Percentiles rank a stretch among this genome's conserved stretches.
These are phyloP conservation scores for Arthrobotrys entomopaga DNA, from an alignment of 2,329 filamentous ascomycete genomes.

Conservation along the genomic window DNA sequence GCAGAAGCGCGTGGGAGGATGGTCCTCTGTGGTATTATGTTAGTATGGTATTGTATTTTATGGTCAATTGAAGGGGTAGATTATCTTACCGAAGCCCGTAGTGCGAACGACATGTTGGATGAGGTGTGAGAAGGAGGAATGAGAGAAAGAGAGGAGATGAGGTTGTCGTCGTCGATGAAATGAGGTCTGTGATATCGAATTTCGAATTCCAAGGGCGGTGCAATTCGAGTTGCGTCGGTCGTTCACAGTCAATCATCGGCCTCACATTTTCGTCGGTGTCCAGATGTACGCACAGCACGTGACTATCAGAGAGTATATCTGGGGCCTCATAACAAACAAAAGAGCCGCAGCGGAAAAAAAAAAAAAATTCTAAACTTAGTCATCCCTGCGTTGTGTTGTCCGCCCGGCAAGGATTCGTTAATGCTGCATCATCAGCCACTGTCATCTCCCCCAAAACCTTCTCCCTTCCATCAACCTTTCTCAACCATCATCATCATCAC, in stretches of 20 bases:
- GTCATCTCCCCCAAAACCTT: conserved; percentile 3
- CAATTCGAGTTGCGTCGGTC: conserved; percentile 1
- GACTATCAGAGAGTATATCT: neutral
- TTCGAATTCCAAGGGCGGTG: neutral
- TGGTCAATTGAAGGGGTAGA: conserved; percentile 21
- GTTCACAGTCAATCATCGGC: conserved; percentile 41
- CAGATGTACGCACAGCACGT: conserved; percentile 1
- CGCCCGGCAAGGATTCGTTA: no score
- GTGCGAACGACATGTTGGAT: conserved; percentile 54
- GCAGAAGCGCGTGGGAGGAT: conserved; percentile 54
- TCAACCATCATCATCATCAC: conserved; percentile 44
- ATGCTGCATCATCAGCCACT: no score
- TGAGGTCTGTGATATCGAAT: no score
- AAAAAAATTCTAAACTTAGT: conserved; percentile 46
- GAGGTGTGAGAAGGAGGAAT: conserved; percentile 26
- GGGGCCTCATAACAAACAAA: conserved; percentile 13
- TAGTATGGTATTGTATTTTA: conserved; percentile 9
- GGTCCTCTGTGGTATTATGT: conserved; percentile 40
- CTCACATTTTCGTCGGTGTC: conserved; percentile 43
- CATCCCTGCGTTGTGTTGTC: conserved; percentile 23
- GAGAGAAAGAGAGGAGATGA: conserved; percentile 39
- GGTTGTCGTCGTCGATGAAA: conserved; percentile 15
- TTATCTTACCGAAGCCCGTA: conserved; percentile 50
- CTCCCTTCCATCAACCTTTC: conserved; percentile 20
- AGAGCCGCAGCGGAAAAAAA: conserved; percentile 33